Conservation (phyloP, 345 rosid genomes). For the Eutrema heterophyllum region DNA sequence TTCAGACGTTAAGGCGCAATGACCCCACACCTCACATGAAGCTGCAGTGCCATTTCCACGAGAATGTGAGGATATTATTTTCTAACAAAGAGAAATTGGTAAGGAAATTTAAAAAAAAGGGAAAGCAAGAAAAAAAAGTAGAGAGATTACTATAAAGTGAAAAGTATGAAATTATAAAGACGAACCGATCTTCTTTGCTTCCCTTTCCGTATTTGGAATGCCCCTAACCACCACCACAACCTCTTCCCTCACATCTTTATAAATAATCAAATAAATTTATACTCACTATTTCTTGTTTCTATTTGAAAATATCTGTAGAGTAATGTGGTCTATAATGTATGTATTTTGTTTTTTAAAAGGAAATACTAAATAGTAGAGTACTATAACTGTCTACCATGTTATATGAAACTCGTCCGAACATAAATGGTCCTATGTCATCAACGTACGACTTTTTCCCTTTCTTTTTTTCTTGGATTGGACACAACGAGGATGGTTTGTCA, state of each 20-base stretch:
- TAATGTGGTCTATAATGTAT: background rate
- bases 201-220: constrained; percentile 28
- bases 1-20: constrained; percentile 14
- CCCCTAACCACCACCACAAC: constrained; percentile 21
- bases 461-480: constrained; percentile 25
- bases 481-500: constrained; percentile 24
- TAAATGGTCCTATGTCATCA: constrained; percentile 16
- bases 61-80: background rate
- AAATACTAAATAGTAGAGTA: constrained; percentile 10
- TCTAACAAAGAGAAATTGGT: background rate
- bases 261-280: background rate
- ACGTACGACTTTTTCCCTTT: background rate
- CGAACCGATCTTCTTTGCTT: constrained; percentile 12
- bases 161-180: constrained; percentile 24
- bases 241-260: background rate
- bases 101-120: background rate
- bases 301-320: background rate
- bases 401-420: constrained; percentile 16
- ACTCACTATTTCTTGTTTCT: background rate
- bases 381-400: constrained; percentile 20
- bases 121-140: background rate
- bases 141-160: constrained; percentile 12
- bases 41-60: constrained; percentile 21
- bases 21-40: constrained; percentile 33
- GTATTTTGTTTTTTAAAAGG: background rate